Conservation (phyloP, 2,329 filamentous ascomycete species). For the Penicillium sp. region DNA sequence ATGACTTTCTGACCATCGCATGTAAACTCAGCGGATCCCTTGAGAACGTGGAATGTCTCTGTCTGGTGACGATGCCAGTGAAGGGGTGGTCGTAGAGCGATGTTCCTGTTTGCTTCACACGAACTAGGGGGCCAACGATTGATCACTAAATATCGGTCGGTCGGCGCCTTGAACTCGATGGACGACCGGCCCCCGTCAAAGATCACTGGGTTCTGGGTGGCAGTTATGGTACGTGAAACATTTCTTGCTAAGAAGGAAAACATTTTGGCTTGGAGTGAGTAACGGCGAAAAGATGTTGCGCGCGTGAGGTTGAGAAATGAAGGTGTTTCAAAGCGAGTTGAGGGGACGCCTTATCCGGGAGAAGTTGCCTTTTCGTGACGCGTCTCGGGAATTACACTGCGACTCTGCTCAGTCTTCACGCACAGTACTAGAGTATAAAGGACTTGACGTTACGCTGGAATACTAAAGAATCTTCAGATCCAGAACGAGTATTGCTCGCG, state of each 20-base stretch:
- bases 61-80: constrained; percentile 16
- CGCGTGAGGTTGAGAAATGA: background rate
- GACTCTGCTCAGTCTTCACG: background rate
- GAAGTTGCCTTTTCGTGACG: too few relatives aligned
- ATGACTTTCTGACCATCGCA: constrained; percentile 3
- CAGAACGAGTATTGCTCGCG: too few relatives aligned
- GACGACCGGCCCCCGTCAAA: constrained; percentile 13
- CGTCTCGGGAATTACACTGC: background rate
- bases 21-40: constrained; percentile 8
- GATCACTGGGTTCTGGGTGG: constrained; percentile 1
- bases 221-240: constrained; percentile 6
- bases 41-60: constrained; percentile 13
- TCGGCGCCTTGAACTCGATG: constrained; percentile 11
- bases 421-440: background rate
- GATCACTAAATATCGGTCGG: constrained; percentile 14
- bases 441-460: background rate
- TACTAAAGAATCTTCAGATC: background rate
- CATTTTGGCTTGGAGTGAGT: background rate
- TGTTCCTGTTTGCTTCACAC: constrained; percentile 2
- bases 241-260: constrained; percentile 10
- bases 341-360: too few relatives aligned
- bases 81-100: constrained; percentile 10
- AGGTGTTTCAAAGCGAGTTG: background rate
- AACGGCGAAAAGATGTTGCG: background rate
- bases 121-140: constrained; percentile 15